Conservation (phyloP, 441 rosid species). For the Erysimum pusillum region DNA sequence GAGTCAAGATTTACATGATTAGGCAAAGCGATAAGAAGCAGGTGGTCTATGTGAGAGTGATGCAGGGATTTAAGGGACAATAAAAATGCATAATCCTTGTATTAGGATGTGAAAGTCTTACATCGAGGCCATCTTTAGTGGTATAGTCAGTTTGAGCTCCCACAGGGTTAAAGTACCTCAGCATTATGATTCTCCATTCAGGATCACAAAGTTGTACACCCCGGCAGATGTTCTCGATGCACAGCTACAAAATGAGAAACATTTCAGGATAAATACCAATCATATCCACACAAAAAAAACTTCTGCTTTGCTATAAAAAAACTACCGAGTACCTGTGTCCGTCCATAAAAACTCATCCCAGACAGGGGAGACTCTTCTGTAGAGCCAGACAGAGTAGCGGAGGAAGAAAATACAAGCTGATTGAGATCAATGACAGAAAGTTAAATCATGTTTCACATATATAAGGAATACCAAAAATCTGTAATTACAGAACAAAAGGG, state of each 20-base stretch:
- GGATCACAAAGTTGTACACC: constrained; percentile 73
- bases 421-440: constrained; percentile 36
- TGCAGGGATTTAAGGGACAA: background rate
- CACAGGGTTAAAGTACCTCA: constrained; percentile 95
- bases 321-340: constrained; percentile 75
- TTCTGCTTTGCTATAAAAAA: background rate
- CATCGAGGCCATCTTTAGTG: constrained; percentile 95
- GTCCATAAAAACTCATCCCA: constrained; percentile 86
- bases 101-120: constrained; percentile 50
- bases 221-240: constrained; percentile 89
- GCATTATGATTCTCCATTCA: constrained; percentile 89
- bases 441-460: constrained; percentile 21
- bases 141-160: constrained; percentile 92
- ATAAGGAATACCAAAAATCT: constrained; percentile 4
- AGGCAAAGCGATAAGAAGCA: background rate
- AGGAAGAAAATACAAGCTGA: constrained; percentile 97
- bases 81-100: background rate
- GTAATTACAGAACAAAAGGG: constrained; percentile 16
- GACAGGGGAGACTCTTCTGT: constrained; percentile 79
- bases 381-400: constrained; percentile 96
- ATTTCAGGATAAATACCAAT: background rate
- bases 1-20: constrained; percentile 6
- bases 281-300: background rate
- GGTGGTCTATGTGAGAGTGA: background rate
- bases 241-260: constrained; percentile 59